Conservation (phyloP, 2,329 filamentous ascomycete genomes). For the Sarocladiaceae sp. region DNA sequence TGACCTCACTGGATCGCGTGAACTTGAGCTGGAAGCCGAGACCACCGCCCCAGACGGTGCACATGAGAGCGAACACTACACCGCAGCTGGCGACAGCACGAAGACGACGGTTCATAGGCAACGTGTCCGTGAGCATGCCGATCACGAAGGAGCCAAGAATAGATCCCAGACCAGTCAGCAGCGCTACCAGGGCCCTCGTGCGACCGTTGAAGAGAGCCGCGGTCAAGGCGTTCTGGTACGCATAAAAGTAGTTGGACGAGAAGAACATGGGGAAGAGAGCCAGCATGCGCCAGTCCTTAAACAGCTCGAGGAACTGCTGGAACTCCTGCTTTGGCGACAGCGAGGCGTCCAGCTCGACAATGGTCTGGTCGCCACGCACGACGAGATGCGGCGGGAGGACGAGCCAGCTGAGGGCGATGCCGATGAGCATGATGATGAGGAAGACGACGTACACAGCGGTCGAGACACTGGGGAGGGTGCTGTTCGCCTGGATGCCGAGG, state of each 20-base stretch:
- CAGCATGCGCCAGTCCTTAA: constrained; percentile 40
- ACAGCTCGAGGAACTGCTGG: constrained; percentile 14
- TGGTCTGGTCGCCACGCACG: constrained; percentile 4
- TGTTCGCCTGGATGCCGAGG: constrained; percentile 40
- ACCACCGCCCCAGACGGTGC: constrained; percentile 63
- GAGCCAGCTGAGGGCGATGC: constrained; percentile 2
- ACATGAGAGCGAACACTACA: constrained; percentile 54
- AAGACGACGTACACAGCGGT: constrained; percentile 23
- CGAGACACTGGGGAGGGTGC: constrained; percentile 28
- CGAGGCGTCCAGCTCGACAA: constrained; percentile 6
- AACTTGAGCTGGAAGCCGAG: constrained; percentile 61
- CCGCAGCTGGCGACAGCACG: constrained; percentile 55
- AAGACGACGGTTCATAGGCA: constrained; percentile 46
- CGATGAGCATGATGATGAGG: constrained; percentile 22
- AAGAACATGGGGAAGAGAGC: constrained; percentile 77
- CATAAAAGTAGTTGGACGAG: constrained; percentile 78
- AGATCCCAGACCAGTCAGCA: constrained; percentile 66
- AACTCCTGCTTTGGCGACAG: constrained; percentile 12
- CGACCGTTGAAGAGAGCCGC: constrained; percentile 64
- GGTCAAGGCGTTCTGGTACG: constrained; percentile 73
- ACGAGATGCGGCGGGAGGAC: constrained; percentile 6
- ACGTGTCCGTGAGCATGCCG: constrained; percentile 56
- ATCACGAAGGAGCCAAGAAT: constrained; percentile 64
- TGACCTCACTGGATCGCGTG: constrained; percentile 12
- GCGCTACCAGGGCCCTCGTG: constrained; percentile 65